These are phyloP conservation scores for Barnettozyma hawaiiensis DNA, from an alignment of 1,139 yeast genomes.

Conservation along the genomic window DNA sequence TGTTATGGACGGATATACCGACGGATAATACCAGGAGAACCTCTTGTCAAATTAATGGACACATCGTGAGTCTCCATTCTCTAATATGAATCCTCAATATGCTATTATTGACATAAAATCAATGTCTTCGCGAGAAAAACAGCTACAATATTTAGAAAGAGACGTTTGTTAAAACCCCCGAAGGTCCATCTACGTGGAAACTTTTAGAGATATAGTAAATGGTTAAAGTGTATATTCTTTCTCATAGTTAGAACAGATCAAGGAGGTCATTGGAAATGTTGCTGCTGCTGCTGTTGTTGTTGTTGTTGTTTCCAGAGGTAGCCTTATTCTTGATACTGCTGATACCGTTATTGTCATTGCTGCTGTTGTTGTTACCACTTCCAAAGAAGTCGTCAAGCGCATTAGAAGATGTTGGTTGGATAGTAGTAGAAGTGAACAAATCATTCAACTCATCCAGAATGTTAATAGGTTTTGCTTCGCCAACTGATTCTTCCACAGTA, in stretches of 20 bases:
- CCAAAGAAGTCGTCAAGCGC: conserved; percentile 6
- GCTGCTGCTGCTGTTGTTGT: conserved; percentile 13
- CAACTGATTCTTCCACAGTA: background rate
- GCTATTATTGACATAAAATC: no score
- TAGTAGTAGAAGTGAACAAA: conserved; percentile 37
- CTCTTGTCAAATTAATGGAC: no score
- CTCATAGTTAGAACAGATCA: conserved; percentile 42
- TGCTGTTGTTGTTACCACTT: conserved; percentile 1
- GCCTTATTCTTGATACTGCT: conserved; percentile 16
- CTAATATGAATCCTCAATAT: no score
- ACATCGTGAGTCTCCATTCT: no score
- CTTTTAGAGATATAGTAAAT: background rate
- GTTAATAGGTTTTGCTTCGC: conserved; percentile 21
- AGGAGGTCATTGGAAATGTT: conserved; percentile 44
- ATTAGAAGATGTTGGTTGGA: conserved; percentile 14
- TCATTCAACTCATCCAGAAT: conserved; percentile 66
- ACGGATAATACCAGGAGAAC: no score
- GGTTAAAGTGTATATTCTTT: background rate
- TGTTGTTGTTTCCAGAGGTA: conserved; percentile 11
- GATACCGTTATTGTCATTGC: conserved; percentile 6
- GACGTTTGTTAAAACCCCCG: no score
- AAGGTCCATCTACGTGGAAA: background rate
- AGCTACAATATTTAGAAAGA: no score
- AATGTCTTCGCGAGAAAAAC: no score
- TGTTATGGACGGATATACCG: no score